A percentile compares a stretch with the other conserved stretches of the same genome.
Evolutionary conservation across 331 rosid species (phyloP).

Genomic region (Acacia concinna): DNA sequence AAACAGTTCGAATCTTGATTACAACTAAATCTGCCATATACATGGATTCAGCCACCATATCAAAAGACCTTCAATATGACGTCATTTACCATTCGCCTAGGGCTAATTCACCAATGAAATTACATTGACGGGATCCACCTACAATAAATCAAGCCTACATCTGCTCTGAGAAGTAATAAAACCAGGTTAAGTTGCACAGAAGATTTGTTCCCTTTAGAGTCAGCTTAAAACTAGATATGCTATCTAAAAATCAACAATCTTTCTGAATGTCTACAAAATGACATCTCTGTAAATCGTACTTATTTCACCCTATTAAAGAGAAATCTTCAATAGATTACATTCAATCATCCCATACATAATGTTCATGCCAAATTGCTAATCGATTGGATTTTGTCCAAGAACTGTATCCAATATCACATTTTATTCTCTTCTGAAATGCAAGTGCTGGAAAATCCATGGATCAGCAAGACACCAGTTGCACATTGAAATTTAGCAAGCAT

Average conservation of each 20-base stretch:
- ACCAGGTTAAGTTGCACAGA: background rate
- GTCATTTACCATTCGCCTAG: slow-evolving; percentile 11
- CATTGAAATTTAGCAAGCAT: slow-evolving; percentile 5
- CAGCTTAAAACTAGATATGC: slow-evolving; percentile 7
- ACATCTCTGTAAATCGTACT: background rate
- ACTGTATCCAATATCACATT: background rate
- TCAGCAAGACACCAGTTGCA: background rate
- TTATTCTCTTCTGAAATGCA: background rate
- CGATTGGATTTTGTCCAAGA: background rate
- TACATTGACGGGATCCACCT: background rate
- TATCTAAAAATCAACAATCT: slow-evolving; percentile 16
- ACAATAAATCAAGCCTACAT: background rate
- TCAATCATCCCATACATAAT: background rate
- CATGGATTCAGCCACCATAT: slow-evolving; percentile 10
- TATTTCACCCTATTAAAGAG: background rate
- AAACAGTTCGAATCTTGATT: background rate
- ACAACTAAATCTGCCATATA: background rate
- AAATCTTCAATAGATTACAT: background rate
- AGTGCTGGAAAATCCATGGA: background rate
- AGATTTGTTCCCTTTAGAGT: slow-evolving; percentile 7
- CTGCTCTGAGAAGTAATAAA: slow-evolving; percentile 6
- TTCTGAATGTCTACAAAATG: background rate
- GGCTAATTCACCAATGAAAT: slow-evolving; percentile 17
- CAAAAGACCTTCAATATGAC: background rate
- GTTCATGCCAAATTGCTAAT: background rate